Conservation (phyloP, 352 stramenopile genomes). For the Blastocystis sp. region DNA sequence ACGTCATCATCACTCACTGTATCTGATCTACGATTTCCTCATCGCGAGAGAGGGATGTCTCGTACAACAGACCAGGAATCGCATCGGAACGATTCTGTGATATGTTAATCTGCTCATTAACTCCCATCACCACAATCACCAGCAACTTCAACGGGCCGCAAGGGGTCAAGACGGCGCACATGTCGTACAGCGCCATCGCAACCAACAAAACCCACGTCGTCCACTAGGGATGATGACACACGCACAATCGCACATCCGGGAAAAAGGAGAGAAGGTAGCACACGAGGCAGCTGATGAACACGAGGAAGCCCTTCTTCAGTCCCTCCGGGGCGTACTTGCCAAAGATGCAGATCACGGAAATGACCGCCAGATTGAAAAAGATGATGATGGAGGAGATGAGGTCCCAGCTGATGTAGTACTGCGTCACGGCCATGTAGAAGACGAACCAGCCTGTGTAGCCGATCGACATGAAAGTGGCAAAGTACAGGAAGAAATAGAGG, state of each 20-base stretch:
- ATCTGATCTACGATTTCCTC: not conserved
- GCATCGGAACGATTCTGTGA: constrained; percentile 83
- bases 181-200: constrained; percentile 90
- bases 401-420: constrained; percentile 74
- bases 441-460: constrained; percentile 78
- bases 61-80: constrained; percentile 89
- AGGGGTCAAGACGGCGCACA: constrained; percentile 91
- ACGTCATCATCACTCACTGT: no score
- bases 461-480: constrained; percentile 79
- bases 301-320: constrained; percentile 85
- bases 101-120: constrained; percentile 77
- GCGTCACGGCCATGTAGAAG: constrained; percentile 76
- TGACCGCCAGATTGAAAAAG: constrained; percentile 85
- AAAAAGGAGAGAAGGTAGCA: constrained; percentile 92
- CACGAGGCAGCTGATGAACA: constrained; percentile 88
- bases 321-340: constrained; percentile 76
- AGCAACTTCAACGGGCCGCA: constrained; percentile 88
- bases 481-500: constrained; percentile 58
- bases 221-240: constrained; percentile 74
- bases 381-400: constrained; percentile 77
- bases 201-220: constrained; percentile 83
- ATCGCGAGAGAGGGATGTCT: constrained; percentile 78
- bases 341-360: constrained; percentile 82
- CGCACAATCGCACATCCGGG: constrained; percentile 82
- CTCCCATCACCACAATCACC: constrained; percentile 71